Base-by-base conservation (phyloP, 2,329 filamentous ascomycete genomes). In the Colletotrichum sp. region DNA sequence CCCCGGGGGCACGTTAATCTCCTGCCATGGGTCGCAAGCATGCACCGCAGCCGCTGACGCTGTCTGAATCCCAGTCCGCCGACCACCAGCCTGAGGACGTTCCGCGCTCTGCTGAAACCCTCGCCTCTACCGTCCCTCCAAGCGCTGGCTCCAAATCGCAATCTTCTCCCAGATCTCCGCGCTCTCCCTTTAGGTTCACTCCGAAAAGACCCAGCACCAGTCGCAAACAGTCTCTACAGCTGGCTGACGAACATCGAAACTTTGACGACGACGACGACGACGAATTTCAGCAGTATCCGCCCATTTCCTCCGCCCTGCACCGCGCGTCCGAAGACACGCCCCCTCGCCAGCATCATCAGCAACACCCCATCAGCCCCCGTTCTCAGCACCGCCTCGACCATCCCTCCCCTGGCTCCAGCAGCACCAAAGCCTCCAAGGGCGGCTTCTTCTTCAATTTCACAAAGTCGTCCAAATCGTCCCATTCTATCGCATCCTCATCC, bases 11-110 rank as follows among this genome's bases (percentile, higher is more conserved):
- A 74, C 52, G 61, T 74, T 61, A 71, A 73, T 73, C 55, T 73
- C 73, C 73, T 69, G 59, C 58, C 63, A 91, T 91, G 90, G 89
- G 87, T 85, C 90, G 90, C 83, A 92, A 90, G 84, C 84, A 88
- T 81, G 89, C 87, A 84, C 90, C 89, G 78, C 87, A 91, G 86
- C 89, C 90, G 84, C 87, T 91, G 84, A 84, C 87, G 82, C 86
- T 91, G 83, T 85, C 86, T 80, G 86, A 86, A 72, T 76, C 80
- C 77, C 79, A 83, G 78, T 82, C 79, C 77, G 78, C 80, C 79
- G 77, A 81, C 78, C 82, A 83, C 78, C 78, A 76, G 76, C 76
- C 77, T 75, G 79, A 71, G 70, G 71, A 80, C 75, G 80, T 81
- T 78, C 67, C 80, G 78, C 78, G 77, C 66, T 79, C 78, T 78